phyloP scores from a whole-genome alignment of 2,329 filamentous ascomycete genomes.

The Xylariaceae sp. region DNA sequence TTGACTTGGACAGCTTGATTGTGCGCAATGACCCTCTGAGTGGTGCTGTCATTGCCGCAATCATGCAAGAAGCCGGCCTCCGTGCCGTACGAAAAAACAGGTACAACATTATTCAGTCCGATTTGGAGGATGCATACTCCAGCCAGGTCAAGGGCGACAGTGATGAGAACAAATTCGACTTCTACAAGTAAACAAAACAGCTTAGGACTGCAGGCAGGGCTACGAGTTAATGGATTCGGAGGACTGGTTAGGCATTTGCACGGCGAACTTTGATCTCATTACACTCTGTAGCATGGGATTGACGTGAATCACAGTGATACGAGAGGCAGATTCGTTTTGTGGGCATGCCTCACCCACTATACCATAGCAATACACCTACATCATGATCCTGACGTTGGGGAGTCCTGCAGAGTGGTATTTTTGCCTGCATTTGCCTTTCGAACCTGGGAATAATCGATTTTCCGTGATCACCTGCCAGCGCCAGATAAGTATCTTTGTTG shows the following conservation, averaged over 20 bases:
- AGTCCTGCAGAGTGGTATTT: too few relatives aligned
- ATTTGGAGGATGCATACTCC: constrained; percentile 95
- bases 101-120: constrained; percentile 98
- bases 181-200: constrained; percentile 66
- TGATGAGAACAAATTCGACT: constrained; percentile 78
- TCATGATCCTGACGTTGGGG: too few relatives aligned
- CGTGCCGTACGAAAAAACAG: constrained; percentile 94
- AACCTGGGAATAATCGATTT: too few relatives aligned
- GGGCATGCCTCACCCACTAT: constrained; percentile 9
- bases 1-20: constrained; percentile 93
- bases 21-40: constrained; percentile 94
- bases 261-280: background rate
- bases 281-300: background rate
- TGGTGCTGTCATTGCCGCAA: constrained; percentile 93
- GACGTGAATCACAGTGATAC: background rate
- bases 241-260: background rate
- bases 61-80: constrained; percentile 98
- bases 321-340: background rate
- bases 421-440: too few relatives aligned
- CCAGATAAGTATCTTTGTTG: too few relatives aligned
- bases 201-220: background rate
- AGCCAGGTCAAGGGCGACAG: constrained; percentile 84
- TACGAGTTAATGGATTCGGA: background rate
- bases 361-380: constrained; percentile 15
- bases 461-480: too few relatives aligned